Evolutionary conservation across 2,329 filamentous ascomycete genomes (phyloP).

Genomic region (Aspergillus calidoustus): DNA sequence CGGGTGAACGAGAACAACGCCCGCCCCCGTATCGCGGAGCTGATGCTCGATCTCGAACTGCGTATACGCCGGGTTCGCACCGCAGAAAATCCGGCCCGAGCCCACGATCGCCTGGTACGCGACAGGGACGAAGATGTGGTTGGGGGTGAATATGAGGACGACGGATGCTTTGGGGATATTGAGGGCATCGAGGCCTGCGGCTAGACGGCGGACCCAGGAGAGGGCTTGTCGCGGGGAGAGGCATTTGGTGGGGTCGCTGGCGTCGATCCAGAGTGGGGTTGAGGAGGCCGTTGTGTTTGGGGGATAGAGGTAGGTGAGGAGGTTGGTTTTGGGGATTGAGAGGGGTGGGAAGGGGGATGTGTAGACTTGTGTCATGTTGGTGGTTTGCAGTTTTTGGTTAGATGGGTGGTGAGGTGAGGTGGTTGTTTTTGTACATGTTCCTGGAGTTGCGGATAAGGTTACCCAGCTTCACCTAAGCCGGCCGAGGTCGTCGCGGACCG

Average conservation of each 20-base stretch:
- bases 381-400: not conserved
- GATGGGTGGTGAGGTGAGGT: too few species aligned
- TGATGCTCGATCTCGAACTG: conserved; percentile 17
- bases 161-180: conserved; percentile 6
- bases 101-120: conserved; percentile 20
- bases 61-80: conserved; percentile 16
- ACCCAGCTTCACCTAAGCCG: too few species aligned
- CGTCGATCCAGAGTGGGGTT: conserved; percentile 21
- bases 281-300: conserved; percentile 12
- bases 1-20: conserved; percentile 15
- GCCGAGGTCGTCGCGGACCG: not conserved
- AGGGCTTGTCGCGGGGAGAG: conserved; percentile 18
- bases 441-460: too few species aligned
- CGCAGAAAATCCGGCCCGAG: conserved; percentile 17
- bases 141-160: conserved; percentile 18
- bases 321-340: conserved; percentile 14
- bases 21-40: conserved; percentile 6
- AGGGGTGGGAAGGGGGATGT: conserved; percentile 12
- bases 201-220: conserved; percentile 16
- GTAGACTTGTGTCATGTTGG: not conserved
- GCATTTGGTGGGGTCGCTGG: conserved; percentile 7
- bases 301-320: conserved; percentile 20
- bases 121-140: conserved; percentile 19
- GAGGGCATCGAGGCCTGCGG: conserved; percentile 15
- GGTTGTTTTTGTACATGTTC: too few species aligned